Base-by-base conservation (phyloP, 176 grass and related monocot genomes). In the Carex cristatella region DNA sequence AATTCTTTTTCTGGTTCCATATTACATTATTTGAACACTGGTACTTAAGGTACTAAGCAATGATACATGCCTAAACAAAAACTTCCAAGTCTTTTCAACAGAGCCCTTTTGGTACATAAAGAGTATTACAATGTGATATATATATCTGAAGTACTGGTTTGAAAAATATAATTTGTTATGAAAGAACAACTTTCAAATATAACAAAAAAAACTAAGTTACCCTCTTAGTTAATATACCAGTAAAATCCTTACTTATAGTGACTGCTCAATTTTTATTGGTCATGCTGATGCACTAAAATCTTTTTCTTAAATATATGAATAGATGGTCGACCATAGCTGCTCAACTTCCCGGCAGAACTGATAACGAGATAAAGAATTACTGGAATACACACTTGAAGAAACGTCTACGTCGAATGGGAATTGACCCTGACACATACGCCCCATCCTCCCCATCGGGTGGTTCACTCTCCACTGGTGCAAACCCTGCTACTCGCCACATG, bases 311-410 rank as follows among this genome's bases (percentile, higher is more conserved):
- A 83, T 69, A 18, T 16, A 83, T 79, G 68, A n/a, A 64, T 85
- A 98, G 94, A 89, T 97, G 94, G 90, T 97, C 95, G 61, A 93
- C 90, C 82, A 94, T 98, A 79, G 95, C 92, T n/a, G 91, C 95
- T 56, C 92, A 94, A 82, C 84, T 98, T 71, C 92, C 94, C 0
- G 92, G 94, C 10, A 89, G 94, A 91, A 94, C 92, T 61, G 93
- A 93, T 74, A 94, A 94, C 68, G 95, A 94, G 91, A 94, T 98
- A 91, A 98, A 98, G 91, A 98, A 98, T 88, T 98, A 93, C 88
- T 94, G 95, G 95, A 98, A 98, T 91, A 90, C 93, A 40, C 91
- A 95, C 88, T 90, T 98, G 66, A 98, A 98, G 93, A 94, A 93
- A 86, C 88, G 92, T 54, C 89, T 94, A 61, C 87, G 88, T 18